A percentile compares a stretch with the other conserved stretches of the same genome.
Evolutionary conservation across 1,284 basidiomycete genomes (phyloP).

Genomic region (Blastosporella zonata): DNA sequence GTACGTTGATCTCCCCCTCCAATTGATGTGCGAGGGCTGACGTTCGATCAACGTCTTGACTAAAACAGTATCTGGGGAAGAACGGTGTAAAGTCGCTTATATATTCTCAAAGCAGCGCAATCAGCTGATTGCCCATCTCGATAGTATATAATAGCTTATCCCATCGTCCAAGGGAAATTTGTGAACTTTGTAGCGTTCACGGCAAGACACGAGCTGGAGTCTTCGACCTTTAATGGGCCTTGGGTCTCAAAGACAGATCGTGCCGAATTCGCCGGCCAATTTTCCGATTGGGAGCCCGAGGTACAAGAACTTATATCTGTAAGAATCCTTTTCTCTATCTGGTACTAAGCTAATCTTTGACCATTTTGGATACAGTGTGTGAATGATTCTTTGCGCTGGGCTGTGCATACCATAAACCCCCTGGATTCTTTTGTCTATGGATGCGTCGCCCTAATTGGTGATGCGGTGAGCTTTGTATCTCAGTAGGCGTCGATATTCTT

Average conservation of each 20-base stretch:
- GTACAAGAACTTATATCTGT: slow-evolving; percentile 45
- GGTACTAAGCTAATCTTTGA: neutral
- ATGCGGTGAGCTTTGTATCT: slow-evolving; percentile 36
- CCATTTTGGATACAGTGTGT: slow-evolving; percentile 31
- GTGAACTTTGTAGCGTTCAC: slow-evolving; percentile 50
- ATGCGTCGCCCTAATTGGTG: slow-evolving; percentile 39
- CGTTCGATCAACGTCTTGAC: neutral
- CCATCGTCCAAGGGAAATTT: slow-evolving; percentile 41
- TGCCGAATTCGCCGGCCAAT: slow-evolving; percentile 35
- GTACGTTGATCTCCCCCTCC: slow-evolving; percentile 22
- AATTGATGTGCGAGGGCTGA: neutral
- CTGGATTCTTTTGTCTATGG: slow-evolving; percentile 37
- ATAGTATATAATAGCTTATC: slow-evolving; percentile 48
- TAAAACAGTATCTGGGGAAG: slow-evolving; percentile 40
- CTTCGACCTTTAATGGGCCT: slow-evolving; percentile 37
- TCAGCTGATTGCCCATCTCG: slow-evolving; percentile 2
- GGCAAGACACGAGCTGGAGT: slow-evolving; percentile 37
- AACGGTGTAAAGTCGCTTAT: slow-evolving; percentile 32
- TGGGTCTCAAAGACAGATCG: slow-evolving; percentile 39
- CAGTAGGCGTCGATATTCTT: neutral
- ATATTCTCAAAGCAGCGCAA: neutral
- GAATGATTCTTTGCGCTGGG: slow-evolving; percentile 41
- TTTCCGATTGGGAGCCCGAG: slow-evolving; percentile 46
- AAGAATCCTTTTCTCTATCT: slow-evolving; percentile 17
- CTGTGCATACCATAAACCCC: slow-evolving; percentile 39